Evolutionary conservation across 805 yeast species (phyloP), one percentile per base, ranked within the genome.

Genomic region (Pichia occidentalis): DNA sequence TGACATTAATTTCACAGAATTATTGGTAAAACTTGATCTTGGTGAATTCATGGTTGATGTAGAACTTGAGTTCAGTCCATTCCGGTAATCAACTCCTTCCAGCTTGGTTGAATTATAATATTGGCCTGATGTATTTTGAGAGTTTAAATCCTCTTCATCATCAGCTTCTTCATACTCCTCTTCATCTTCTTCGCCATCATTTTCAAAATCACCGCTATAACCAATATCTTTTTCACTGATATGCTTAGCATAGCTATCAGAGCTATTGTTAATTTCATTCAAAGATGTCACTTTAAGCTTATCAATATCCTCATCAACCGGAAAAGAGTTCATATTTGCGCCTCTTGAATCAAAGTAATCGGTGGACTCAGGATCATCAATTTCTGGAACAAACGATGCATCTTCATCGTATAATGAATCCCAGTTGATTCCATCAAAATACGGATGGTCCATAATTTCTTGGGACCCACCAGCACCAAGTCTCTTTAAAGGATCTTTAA

Each of bases 281-380:
- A 14, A 24, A 24, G n/a, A 20, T 9, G 11, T n/a, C 23, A 27
- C 11, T 10, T 37, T 25, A 10, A 8, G 11, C 8, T 22, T 22
- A 14, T 34, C 37, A 26, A 16, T 30, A 2, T 34, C 42, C 1
- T 36, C 45, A 13, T 44, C 47, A 2, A 40, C 52, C 0, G 82
- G 79, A 40, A 84, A 81, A 37, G 71, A 74, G 5, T 73, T 67
- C 52, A 84, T 61, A 9, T 71, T 77, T 0, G 96, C 97, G 4
- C 98, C 98, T 51, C 98, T 73, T 4, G 71, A 49, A 51, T 92
- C 98, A 59, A 90, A 92, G 54, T 92, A 90, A 37, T 86, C 95
- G 0, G 97, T 88, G 33, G 79, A 78, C 51, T 84, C 94, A 0
- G 96, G 95, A 49, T 85, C 72, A 6, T 78, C 85, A 7, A 74